A percentile compares a stretch with the other conserved stretches of the same genome.
Conservation (phyloP, 345 rosid genomes). For the Turnera subulata region DNA sequence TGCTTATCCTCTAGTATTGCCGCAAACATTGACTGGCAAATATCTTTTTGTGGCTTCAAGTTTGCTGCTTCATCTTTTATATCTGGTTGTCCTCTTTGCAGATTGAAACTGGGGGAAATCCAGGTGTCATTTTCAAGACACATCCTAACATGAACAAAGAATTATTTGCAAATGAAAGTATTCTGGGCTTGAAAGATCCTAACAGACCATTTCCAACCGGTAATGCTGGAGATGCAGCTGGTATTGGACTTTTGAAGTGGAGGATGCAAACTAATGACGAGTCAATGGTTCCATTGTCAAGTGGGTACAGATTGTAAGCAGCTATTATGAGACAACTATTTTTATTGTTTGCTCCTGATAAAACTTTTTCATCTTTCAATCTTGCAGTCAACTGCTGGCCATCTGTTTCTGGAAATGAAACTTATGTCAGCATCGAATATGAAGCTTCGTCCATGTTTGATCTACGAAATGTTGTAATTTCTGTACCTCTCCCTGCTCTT, state of each 20-base stretch:
- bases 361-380: conserved; percentile 16
- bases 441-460: conserved; percentile 95
- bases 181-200: conserved; percentile 90
- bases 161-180: conserved; percentile 65
- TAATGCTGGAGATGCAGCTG: conserved; percentile 72
- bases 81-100: conserved; percentile 21
- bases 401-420: conserved; percentile 94
- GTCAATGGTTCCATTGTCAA: conserved; percentile 94
- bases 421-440: conserved; percentile 93
- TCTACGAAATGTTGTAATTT: conserved; percentile 74
- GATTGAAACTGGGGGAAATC: conserved; percentile 90
- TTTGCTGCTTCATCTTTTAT: no score
- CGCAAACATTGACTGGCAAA: no score
- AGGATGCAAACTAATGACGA: conserved; percentile 96
- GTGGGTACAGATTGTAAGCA: conserved; percentile 43
- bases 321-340: conserved; percentile 4
- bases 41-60: no score
- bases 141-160: conserved; percentile 97
- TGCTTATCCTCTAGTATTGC: no score
- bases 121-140: conserved; percentile 79
- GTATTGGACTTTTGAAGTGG: conserved; percentile 98
- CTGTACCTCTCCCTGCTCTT: conserved; percentile 95
- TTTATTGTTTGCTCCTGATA: conserved; percentile 9
- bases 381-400: conserved; percentile 99
- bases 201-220: conserved; percentile 92